Evolutionary conservation across 1,284 basidiomycete species (phyloP).

Genomic region (Cryptococcus depauperatus): DNA sequence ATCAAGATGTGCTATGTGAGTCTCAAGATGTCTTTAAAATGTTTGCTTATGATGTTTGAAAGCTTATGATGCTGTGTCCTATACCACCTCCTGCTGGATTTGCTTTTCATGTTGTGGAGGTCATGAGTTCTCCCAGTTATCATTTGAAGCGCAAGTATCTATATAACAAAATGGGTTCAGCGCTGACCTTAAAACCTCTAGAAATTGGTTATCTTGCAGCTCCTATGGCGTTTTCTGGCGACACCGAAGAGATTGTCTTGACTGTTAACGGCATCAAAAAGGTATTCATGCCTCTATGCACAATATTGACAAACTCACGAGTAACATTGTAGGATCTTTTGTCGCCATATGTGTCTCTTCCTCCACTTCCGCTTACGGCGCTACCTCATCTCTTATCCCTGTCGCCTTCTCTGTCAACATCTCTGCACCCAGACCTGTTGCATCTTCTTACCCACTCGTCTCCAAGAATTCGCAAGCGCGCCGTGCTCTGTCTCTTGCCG

Average conservation of each 20-base stretch:
- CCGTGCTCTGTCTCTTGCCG: slow-evolving; percentile 72
- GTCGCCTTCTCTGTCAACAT: slow-evolving; percentile 78
- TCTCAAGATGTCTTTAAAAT: slow-evolving; percentile 19
- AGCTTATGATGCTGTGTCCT: slow-evolving; percentile 48
- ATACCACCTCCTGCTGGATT: slow-evolving; percentile 47
- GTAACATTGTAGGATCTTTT: slow-evolving; percentile 61
- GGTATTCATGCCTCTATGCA: slow-evolving; percentile 48
- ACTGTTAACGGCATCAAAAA: slow-evolving; percentile 98
- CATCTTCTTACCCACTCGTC: slow-evolving; percentile 86
- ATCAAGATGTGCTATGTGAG: slow-evolving; percentile 94
- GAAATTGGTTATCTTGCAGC: slow-evolving; percentile 93
- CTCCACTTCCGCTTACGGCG: slow-evolving; percentile 75
- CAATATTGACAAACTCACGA: not conserved
- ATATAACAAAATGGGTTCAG: not conserved
- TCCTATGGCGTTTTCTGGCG: slow-evolving; percentile 80
- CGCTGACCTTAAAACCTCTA: slow-evolving; percentile 6
- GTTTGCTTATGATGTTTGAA: not conserved
- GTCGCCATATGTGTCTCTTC: slow-evolving; percentile 61
- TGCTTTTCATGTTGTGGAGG: slow-evolving; percentile 89
- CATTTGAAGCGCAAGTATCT: slow-evolving; percentile 63
- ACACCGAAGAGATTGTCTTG: slow-evolving; percentile 94
- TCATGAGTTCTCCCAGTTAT: slow-evolving; percentile 86
- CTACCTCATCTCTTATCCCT: slow-evolving; percentile 82
- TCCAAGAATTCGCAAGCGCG: slow-evolving; percentile 78
- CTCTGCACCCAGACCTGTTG: slow-evolving; percentile 78